A percentile compares a stretch with the other conserved stretches of the same genome.
Evolutionary conservation across 495 filamentous ascomycete species (phyloP).

Genomic region (Oidiodendron maius): DNA sequence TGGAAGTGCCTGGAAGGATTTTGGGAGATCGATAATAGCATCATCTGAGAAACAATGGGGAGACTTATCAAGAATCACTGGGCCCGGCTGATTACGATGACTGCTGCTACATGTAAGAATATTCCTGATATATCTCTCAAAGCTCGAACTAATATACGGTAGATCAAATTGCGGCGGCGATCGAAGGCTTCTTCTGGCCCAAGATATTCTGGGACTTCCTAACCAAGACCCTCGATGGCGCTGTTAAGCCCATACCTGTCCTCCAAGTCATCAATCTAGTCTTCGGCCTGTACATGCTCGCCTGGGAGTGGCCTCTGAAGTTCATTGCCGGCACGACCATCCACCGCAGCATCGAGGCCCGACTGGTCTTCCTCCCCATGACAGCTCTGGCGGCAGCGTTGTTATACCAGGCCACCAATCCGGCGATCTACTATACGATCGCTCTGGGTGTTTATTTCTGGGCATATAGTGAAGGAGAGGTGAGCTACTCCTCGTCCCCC

Average conservation of each 20-base stretch:
- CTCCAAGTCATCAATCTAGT: conserved; percentile 96
- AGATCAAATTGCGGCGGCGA: conserved; percentile 82
- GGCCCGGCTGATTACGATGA: conserved; percentile 86
- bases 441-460: conserved; percentile 89
- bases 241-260: conserved; percentile 80
- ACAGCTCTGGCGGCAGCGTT: conserved; percentile 67
- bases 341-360: conserved; percentile 81
- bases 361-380: conserved; percentile 80
- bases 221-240: conserved; percentile 82
- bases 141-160: too few species aligned
- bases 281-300: conserved; percentile 71
- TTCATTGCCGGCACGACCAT: conserved; percentile 59
- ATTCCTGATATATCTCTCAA: conserved; percentile 2
- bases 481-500: too few species aligned
- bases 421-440: conserved; percentile 87
- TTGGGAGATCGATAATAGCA: too few species aligned
- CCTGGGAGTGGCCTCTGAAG: conserved; percentile 86
- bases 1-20: too few species aligned
- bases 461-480: conserved; percentile 96
- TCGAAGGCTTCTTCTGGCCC: conserved; percentile 95
- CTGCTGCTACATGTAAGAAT: conserved; percentile 73
- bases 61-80: conserved; percentile 99
- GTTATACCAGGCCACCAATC: conserved; percentile 88
- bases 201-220: conserved; percentile 98
- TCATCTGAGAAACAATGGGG: conserved; percentile 61